phyloP scores from a whole-genome alignment of 768 basidiomycete genomes.

The Collybia sordida region DNA sequence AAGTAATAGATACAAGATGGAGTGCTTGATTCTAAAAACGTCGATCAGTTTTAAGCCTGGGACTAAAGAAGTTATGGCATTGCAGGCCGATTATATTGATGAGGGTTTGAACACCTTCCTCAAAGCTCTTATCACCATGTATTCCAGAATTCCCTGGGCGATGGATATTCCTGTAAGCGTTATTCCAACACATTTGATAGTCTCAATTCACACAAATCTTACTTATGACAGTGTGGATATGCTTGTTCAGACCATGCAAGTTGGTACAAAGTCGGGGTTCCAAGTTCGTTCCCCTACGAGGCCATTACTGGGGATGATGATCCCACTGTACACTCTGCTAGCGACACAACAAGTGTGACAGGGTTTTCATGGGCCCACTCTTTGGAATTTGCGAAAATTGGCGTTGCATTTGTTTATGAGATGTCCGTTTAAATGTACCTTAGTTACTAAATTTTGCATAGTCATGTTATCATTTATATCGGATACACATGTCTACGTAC shows the following conservation, averaged over 20 bases:
- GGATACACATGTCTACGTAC: too few species aligned
- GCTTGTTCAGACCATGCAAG: slow-evolving; percentile 48
- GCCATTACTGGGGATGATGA: slow-evolving; percentile 41
- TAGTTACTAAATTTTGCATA: too few species aligned
- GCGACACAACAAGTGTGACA: slow-evolving; percentile 44
- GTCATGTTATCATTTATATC: too few species aligned
- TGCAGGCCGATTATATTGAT: slow-evolving; percentile 40
- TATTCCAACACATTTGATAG: neutral
- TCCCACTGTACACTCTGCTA: slow-evolving; percentile 40
- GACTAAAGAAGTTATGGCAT: slow-evolving; percentile 37
- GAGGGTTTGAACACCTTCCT: slow-evolving; percentile 43
- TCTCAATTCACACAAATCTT: neutral
- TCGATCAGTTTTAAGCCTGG: slow-evolving; percentile 44
- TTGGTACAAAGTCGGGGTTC: slow-evolving; percentile 42
- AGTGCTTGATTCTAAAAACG: neutral
- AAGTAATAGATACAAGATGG: slow-evolving; percentile 7
- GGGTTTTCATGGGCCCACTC: slow-evolving; percentile 53
- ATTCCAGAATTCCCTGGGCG: slow-evolving; percentile 35
- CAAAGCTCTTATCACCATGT: slow-evolving; percentile 34
- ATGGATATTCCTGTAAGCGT: slow-evolving; percentile 35
- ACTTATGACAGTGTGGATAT: slow-evolving; percentile 31
- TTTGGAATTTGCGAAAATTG: slow-evolving; percentile 60
- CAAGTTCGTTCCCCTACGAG: slow-evolving; percentile 42
- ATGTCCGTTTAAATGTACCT: slow-evolving; percentile 24
- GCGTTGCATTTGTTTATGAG: slow-evolving; percentile 58